These are phyloP conservation scores for Penicillium concentricum DNA, from an alignment of 2,329 filamentous ascomycete genomes.

Conservation along the genomic window DNA sequence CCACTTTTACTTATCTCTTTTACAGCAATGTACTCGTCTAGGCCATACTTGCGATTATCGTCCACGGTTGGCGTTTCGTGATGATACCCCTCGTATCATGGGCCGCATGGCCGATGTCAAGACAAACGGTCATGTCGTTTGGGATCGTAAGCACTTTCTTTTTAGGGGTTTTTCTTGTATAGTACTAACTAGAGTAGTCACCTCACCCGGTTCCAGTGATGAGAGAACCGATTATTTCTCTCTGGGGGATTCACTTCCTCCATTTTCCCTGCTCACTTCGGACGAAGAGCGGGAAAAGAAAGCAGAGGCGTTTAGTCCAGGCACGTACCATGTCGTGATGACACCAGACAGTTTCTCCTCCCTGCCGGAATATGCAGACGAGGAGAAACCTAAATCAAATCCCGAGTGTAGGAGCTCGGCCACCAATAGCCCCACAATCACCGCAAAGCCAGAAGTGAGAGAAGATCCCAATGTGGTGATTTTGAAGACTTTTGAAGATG, in stretches of 20 bases:
- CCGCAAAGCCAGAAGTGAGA: conserved; percentile 20
- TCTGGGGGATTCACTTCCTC: conserved; percentile 51
- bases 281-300: conserved; percentile 61
- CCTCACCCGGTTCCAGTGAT: conserved; percentile 29
- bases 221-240: conserved; percentile 30
- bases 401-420: conserved; percentile 26
- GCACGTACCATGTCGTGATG: conserved; percentile 56
- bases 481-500: conserved; percentile 52
- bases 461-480: conserved; percentile 52
- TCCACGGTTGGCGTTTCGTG: conserved; percentile 55
- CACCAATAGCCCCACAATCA: conserved; percentile 30
- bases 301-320: conserved; percentile 51
- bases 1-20: conserved; percentile 8
- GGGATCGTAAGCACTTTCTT: conserved; percentile 52
- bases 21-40: conserved; percentile 54
- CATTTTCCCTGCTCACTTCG: conserved; percentile 53
- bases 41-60: conserved; percentile 59
- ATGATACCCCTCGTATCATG: conserved; percentile 53
- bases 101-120: conserved; percentile 54
- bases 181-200: conserved; percentile 26
- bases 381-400: conserved; percentile 29
- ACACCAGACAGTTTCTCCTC: conserved; percentile 55
- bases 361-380: conserved; percentile 51
- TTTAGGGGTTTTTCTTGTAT: not conserved
- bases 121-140: conserved; percentile 53